Percentiles rank a stretch among this genome's conserved stretches.
Conservation (phyloP, 768 basidiomycete species). For the Asterophora lycoperdoides region DNA sequence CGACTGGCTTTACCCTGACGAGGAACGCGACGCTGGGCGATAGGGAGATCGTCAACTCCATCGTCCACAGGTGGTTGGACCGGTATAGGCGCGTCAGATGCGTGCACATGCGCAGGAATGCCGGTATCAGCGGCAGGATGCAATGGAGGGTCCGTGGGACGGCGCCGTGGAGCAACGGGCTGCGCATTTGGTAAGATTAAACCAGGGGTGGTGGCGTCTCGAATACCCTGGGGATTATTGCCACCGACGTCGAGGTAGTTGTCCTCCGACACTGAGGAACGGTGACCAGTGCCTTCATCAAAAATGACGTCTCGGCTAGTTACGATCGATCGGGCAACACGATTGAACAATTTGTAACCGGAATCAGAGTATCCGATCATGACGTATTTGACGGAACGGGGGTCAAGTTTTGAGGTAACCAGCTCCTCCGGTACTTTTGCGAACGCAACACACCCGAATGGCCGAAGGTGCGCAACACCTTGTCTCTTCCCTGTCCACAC, state of each 20-base stretch:
- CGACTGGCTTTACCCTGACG: background rate
- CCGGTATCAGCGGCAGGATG: background rate
- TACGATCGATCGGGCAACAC: too few species aligned
- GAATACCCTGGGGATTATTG: too few species aligned
- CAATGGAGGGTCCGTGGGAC: background rate
- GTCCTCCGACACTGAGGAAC: background rate
- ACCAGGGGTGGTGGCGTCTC: background rate
- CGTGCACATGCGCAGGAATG: too few species aligned
- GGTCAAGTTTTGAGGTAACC: constrained; percentile 18
- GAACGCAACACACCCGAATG: constrained; percentile 27
- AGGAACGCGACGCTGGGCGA: background rate
- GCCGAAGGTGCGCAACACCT: constrained; percentile 17
- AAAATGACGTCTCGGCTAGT: too few species aligned
- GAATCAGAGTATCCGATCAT: too few species aligned
- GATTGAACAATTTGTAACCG: constrained; percentile 9
- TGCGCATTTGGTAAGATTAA: too few species aligned
- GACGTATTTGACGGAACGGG: background rate
- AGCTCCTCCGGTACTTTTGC: constrained; percentile 22
- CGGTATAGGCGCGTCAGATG: too few species aligned
- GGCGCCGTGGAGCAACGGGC: too few species aligned
- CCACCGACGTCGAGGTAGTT: too few species aligned
- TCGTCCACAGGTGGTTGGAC: too few species aligned
- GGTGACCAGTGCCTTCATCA: too few species aligned
- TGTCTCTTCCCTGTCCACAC: too few species aligned
- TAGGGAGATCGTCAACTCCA: background rate